A percentile compares a stretch with the other conserved stretches of the same genome.
phyloP scores from a whole-genome alignment of 352 stramenopile genomes.

The Globisporangium radiosum region DNA sequence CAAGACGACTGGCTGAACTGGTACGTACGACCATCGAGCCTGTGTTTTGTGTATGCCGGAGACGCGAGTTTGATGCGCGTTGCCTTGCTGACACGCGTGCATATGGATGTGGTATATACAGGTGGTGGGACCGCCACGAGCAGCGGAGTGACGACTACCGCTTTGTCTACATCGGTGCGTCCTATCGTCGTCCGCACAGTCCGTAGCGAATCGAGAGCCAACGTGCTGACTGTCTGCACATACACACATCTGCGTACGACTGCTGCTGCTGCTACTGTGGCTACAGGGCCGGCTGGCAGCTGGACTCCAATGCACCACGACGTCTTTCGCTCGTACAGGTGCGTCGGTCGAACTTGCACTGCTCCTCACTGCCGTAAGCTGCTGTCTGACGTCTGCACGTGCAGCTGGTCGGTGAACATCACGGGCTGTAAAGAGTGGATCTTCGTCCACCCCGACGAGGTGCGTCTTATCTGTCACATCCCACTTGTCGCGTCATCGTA shows the following conservation, averaged over 20 bases:
- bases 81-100: neutral
- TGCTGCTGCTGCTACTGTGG: no score
- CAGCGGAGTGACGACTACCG: slow-evolving; percentile 85
- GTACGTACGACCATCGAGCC: slow-evolving; percentile 20
- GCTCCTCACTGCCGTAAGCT: neutral
- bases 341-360: neutral
- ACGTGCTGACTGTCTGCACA: no score
- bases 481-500: no score
- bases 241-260: no score
- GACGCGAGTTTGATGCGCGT: neutral
- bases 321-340: slow-evolving; percentile 95
- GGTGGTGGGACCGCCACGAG: slow-evolving; percentile 75
- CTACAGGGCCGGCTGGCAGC: slow-evolving; percentile 73
- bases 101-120: slow-evolving; percentile 18
- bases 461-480: slow-evolving; percentile 11
- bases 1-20: slow-evolving; percentile 91
- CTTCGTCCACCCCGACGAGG: slow-evolving; percentile 77
- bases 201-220: no score
- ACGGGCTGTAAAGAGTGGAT: slow-evolving; percentile 93
- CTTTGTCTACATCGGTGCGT: slow-evolving; percentile 94
- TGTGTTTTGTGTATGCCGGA: neutral
- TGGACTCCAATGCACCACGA: slow-evolving; percentile 93
- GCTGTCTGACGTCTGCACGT: neutral
- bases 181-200: neutral
- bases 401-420: slow-evolving; percentile 96